phyloP scores from a whole-genome alignment of 1,284 basidiomycete genomes.

The Rhodotorula sp. region DNA sequence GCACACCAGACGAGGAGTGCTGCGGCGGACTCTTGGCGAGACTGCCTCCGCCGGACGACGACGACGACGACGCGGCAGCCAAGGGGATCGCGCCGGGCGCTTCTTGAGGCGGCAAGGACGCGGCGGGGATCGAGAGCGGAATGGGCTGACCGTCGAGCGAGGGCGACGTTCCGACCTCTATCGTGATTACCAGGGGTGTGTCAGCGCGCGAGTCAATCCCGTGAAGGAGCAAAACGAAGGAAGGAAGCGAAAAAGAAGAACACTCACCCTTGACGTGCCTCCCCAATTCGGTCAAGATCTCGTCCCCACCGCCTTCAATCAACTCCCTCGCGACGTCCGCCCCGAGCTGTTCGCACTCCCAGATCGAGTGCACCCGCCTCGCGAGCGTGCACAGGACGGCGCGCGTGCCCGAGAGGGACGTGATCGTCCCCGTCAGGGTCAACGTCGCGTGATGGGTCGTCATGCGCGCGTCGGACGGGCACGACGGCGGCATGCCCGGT shows the following conservation, averaged over 20 bases:
- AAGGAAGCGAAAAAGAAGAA: not conserved
- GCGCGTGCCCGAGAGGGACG: constrained; percentile 66
- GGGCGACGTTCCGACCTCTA: constrained; percentile 16
- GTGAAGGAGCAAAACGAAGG: too few species aligned
- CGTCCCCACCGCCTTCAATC: constrained; percentile 67
- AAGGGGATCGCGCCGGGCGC: not conserved
- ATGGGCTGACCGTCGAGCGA: constrained; percentile 29
- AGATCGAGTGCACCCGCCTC: constrained; percentile 57
- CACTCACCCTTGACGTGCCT: constrained; percentile 59
- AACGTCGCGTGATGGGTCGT: constrained; percentile 53
- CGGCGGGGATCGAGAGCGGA: constrained; percentile 17
- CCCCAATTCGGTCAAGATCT: constrained; percentile 76
- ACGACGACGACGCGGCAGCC: not conserved
- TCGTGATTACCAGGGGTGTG: too few species aligned
- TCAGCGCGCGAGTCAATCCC: too few species aligned
- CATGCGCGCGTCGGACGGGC: not conserved
- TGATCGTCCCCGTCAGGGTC: constrained; percentile 73
- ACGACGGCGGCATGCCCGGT: not conserved
- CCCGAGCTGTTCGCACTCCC: constrained; percentile 70
- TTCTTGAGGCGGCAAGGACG: not conserved
- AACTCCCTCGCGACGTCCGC: constrained; percentile 63
- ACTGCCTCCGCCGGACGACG: not conserved
- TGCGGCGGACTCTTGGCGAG: constrained; percentile 22
- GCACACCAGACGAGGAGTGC: not conserved
- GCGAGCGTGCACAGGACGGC: constrained; percentile 69